phyloP scores from a whole-genome alignment of 1,139 yeast species.

The Komagataea norvegica region DNA sequence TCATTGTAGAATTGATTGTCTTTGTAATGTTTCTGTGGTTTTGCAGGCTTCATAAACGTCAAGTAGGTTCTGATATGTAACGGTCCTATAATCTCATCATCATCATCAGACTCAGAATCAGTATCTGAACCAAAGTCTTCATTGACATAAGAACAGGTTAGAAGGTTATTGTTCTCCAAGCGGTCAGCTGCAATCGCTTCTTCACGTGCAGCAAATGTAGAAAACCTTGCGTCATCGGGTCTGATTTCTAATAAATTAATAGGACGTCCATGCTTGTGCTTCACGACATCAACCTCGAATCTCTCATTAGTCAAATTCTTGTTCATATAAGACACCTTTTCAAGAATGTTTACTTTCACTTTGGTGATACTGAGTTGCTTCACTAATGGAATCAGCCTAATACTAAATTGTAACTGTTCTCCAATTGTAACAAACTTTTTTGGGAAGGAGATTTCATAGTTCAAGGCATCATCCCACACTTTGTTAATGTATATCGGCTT shows the following conservation, averaged over 20 bases:
- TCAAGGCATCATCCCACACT: slow-evolving; percentile 75
- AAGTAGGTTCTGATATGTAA: slow-evolving; percentile 19
- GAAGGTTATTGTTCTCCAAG: slow-evolving; percentile 31
- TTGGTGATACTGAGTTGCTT: slow-evolving; percentile 67
- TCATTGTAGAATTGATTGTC: slow-evolving; percentile 6
- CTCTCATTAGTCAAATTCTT: slow-evolving; percentile 36
- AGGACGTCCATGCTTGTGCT: slow-evolving; percentile 42
- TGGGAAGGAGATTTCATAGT: slow-evolving; percentile 75
- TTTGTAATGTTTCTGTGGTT: slow-evolving; percentile 11
- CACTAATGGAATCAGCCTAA: slow-evolving; percentile 69
- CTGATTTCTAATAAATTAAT: slow-evolving; percentile 60
- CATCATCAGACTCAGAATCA: slow-evolving; percentile 13
- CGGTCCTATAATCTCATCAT: slow-evolving; percentile 31
- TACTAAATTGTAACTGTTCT: slow-evolving; percentile 51
- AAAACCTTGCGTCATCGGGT: slow-evolving; percentile 39
- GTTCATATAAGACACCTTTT: slow-evolving; percentile 64
- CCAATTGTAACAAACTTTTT: slow-evolving; percentile 71
- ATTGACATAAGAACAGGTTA: slow-evolving; percentile 46
- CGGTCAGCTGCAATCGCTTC: slow-evolving; percentile 48
- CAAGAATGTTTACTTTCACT: slow-evolving; percentile 66
- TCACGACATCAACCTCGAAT: slow-evolving; percentile 54
- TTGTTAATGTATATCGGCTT: slow-evolving; percentile 81
- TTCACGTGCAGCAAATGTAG: slow-evolving; percentile 47
- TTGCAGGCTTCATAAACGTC: slow-evolving; percentile 20
- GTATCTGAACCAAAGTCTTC: slow-evolving; percentile 6